Evolutionary conservation across 148 eudicot species (phyloP), one percentile per base, ranked within the genome.

Genomic region (Euryodendron excelsum): DNA sequence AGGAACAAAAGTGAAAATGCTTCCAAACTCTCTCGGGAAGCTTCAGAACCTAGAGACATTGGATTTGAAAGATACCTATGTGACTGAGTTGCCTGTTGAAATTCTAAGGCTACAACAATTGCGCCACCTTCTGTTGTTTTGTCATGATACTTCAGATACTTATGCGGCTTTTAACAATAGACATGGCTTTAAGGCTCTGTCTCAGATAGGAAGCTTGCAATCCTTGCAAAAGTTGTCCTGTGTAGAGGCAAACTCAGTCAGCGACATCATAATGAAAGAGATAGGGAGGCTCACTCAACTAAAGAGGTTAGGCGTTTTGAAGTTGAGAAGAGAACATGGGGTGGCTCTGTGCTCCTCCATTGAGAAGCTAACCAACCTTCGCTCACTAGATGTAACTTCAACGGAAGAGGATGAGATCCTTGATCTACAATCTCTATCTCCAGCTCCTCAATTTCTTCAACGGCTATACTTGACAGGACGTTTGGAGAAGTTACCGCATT

Each of bases 1-100:
- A 39, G 44, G 23, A 17, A 69, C 80, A 59, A 39, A 27, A 1
- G 56, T 78, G 36, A 78, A 58, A 21, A 2, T 17, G 4, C 23
- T 78, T 41, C 80, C 80, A 7, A 27, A 45, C 17, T 39, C 30
- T 3, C 69, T 78, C 4, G 30, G 48, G 5, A 39, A 58, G 62
- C 80, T 78, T 17, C 1, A 7, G 44, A 45, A 41, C 31, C 68
- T 78, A 9, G 80, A 78, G 68, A 78, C 68, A 14, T 53, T 78
- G 45, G 68, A 70, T 44, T 18, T 78, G 3, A 70, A 78, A 41
- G 3, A 18, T 13, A 18, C 75, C 4, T 21, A 23, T 28, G 75
- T 78, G 41, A 44, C 55, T 1, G 60, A 69, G 31, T 44, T 78
- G 59, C 80, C 75, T 30, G 12, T 56, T 59, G 75, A 73, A 64